phyloP scores from a whole-genome alignment of 495 filamentous ascomycete species.

The Tricharina praecox region DNA sequence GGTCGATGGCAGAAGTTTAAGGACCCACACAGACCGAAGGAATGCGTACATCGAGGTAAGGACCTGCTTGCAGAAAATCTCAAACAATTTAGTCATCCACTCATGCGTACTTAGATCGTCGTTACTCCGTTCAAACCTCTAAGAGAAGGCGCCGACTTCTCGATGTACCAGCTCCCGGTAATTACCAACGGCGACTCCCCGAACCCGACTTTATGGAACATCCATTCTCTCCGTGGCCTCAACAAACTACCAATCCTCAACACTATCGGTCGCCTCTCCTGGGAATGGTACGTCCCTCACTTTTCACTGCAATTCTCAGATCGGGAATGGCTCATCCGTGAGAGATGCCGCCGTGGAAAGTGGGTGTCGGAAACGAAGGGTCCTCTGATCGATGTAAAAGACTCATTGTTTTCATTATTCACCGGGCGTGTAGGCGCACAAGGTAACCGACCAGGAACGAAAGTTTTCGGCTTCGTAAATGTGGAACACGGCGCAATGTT shows the following conservation, averaged over 20 bases:
- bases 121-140: not conserved
- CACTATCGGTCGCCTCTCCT: conserved; percentile 8
- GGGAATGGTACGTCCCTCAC: conserved; percentile 11
- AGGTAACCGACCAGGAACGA: conserved; percentile 1
- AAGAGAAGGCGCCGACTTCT: not conserved
- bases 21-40: conserved; percentile 28
- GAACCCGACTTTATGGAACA: conserved; percentile 26
- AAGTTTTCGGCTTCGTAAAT: conserved; percentile 22
- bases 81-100: not conserved
- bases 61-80: not conserved
- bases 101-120: not conserved
- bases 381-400: conserved; percentile 26
- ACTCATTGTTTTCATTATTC: conserved; percentile 27
- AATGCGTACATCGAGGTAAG: conserved; percentile 29
- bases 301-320: not conserved
- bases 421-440: conserved; percentile 24
- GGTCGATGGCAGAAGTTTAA: conserved; percentile 17
- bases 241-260: conserved; percentile 23
- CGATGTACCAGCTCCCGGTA: conserved; percentile 13
- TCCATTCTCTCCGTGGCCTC: conserved; percentile 14
- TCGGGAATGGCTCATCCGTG: not conserved
- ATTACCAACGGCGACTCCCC: conserved; percentile 10
- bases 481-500: conserved; percentile 14
- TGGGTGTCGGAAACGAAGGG: not conserved
- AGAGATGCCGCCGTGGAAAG: no score